Conservation (phyloP, 306 rosid genomes). For the Pyrus betulifolia region DNA sequence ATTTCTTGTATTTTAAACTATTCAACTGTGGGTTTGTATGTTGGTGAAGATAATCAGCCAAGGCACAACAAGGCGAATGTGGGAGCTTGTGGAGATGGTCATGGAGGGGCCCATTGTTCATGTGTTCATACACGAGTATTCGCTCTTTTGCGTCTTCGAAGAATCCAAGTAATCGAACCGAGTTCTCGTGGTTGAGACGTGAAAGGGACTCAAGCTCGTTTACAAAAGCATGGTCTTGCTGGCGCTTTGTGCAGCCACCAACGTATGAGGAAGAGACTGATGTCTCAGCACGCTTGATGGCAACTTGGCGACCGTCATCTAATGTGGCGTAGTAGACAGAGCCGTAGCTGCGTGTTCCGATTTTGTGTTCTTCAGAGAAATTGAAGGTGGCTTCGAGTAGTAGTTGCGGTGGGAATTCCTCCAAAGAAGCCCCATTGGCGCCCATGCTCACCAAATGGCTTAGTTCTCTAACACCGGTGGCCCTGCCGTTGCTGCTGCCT, state of each 20-base stretch:
- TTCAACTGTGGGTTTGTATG: too few relatives aligned
- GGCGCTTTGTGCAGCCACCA: conserved; percentile 28
- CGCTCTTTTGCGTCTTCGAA: conserved; percentile 59
- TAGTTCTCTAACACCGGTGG: conserved; percentile 46
- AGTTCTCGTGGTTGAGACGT: conserved; percentile 78
- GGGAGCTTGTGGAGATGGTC: conserved; percentile 64
- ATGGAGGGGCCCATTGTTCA: conserved; percentile 61
- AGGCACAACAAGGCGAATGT: too few relatives aligned
- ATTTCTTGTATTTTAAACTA: too few relatives aligned
- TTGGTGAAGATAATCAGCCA: too few relatives aligned
- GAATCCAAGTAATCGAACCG: conserved; percentile 59
- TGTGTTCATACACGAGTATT: conserved; percentile 63
- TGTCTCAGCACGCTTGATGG: conserved; percentile 74
- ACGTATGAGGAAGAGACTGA: conserved; percentile 20
- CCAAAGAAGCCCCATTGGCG: conserved; percentile 47
- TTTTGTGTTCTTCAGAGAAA: conserved; percentile 57
- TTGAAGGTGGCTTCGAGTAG: conserved; percentile 47
- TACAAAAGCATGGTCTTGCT: conserved; percentile 68
- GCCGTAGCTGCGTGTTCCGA: conserved; percentile 78
- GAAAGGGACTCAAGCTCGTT: conserved; percentile 71
- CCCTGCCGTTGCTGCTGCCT: neutral
- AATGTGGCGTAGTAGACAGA: conserved; percentile 63
- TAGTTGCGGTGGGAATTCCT: conserved; percentile 43
- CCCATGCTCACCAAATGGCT: conserved; percentile 72
- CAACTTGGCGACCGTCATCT: conserved; percentile 64